A percentile compares a stretch with the other conserved stretches of the same genome.
phyloP scores from a whole-genome alignment of 176 grass and related monocot genomes.

The Eleusine indica region DNA sequence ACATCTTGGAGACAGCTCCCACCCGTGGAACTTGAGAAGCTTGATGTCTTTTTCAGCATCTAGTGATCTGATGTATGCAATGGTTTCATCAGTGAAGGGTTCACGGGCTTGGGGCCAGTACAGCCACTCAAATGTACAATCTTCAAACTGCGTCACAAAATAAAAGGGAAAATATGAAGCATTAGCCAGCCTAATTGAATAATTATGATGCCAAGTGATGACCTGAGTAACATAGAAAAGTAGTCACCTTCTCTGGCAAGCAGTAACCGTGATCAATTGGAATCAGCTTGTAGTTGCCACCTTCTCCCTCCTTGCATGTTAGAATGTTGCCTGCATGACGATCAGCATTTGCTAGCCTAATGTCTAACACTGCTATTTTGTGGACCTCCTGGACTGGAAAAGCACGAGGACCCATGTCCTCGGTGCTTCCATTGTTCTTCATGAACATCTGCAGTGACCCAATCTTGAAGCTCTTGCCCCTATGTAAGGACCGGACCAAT shows the following conservation, averaged over 20 bases:
- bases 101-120: constrained; percentile 74
- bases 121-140: constrained; percentile 77
- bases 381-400: constrained; percentile 79
- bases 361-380: constrained; percentile 78
- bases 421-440: constrained; percentile 65
- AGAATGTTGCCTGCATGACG: constrained; percentile 82
- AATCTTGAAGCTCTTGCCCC: constrained; percentile 66
- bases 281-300: constrained; percentile 47
- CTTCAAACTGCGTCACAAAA: constrained; percentile 57
- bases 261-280: constrained; percentile 95
- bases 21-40: constrained; percentile 72
- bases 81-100: constrained; percentile 50
- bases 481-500: constrained; percentile 58
- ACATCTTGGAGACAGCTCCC: constrained; percentile 59
- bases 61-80: constrained; percentile 63
- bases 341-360: constrained; percentile 86
- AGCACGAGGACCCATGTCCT: constrained; percentile 63
- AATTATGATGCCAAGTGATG: constrained; percentile 1
- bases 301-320: constrained; percentile 49
- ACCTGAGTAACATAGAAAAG: not conserved
- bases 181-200: constrained; percentile 2
- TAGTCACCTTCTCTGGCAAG: constrained; percentile 73
- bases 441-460: constrained; percentile 85
- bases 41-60: constrained; percentile 73
- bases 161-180: not conserved